These are phyloP conservation scores for Mycena indigotica DNA, from an alignment of 768 basidiomycete species.

Conservation along the genomic window DNA sequence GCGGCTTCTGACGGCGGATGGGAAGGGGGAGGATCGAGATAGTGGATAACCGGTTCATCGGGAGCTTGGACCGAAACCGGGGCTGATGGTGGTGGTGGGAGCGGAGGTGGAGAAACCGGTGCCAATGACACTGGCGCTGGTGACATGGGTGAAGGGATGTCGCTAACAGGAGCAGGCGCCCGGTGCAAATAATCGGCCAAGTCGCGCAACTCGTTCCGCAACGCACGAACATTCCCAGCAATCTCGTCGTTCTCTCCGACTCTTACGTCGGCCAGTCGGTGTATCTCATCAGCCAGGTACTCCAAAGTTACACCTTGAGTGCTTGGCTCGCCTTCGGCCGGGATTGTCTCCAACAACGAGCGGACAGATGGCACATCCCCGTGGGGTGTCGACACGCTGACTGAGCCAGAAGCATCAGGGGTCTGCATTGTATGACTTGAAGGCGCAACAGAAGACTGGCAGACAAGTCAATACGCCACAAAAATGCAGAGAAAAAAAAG, in stretches of 20 bases:
- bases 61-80: slow-evolving; percentile 3
- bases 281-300: slow-evolving; percentile 57
- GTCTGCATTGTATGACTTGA: slow-evolving; percentile 39
- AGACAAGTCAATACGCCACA: no score
- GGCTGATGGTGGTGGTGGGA: slow-evolving; percentile 6
- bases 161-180: slow-evolving; percentile 21
- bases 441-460: slow-evolving; percentile 34
- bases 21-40: slow-evolving; percentile 14
- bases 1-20: slow-evolving; percentile 35
- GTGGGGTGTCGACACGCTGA: slow-evolving; percentile 47
- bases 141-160: slow-evolving; percentile 15
- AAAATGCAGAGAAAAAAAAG: slow-evolving; percentile 8
- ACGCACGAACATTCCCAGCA: slow-evolving; percentile 64
- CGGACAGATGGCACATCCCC: slow-evolving; percentile 52
- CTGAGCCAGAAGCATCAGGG: slow-evolving; percentile 41
- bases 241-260: slow-evolving; percentile 68
- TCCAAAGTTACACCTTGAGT: slow-evolving; percentile 56
- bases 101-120: slow-evolving; percentile 21
- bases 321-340: slow-evolving; percentile 47
- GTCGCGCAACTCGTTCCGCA: slow-evolving; percentile 69
- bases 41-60: slow-evolving; percentile 17
- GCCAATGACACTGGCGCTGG: background rate
- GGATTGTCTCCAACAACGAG: slow-evolving; percentile 46
- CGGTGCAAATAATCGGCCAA: slow-evolving; percentile 59
- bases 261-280: slow-evolving; percentile 54